A percentile compares a stretch with the other conserved stretches of the same genome.
phyloP scores from a whole-genome alignment of 257 asterid species.

The Fraxinus cuspidata region DNA sequence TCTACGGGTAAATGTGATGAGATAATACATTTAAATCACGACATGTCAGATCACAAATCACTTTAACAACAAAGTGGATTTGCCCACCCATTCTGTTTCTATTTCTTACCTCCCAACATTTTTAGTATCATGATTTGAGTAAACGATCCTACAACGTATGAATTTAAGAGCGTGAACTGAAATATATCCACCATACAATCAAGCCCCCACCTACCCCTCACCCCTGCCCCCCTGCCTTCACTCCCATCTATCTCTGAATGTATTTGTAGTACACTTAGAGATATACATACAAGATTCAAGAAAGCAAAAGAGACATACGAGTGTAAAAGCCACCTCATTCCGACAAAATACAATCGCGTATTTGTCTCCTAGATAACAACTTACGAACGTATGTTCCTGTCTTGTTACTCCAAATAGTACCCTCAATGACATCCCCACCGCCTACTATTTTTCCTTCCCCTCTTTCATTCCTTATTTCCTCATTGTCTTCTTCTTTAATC shows the following conservation, averaged over 20 bases:
- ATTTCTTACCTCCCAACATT: no score
- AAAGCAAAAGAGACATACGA: slow-evolving; percentile 17
- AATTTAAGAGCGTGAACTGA: no score
- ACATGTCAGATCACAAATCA: no score
- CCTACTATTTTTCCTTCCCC: slow-evolving; percentile 23
- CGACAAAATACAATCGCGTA: slow-evolving; percentile 16
- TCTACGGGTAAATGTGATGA: no score
- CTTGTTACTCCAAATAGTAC: slow-evolving; percentile 30
- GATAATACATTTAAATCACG: no score
- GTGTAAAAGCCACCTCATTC: slow-evolving; percentile 28
- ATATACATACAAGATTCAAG: slow-evolving; percentile 20
- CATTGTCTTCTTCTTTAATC: slow-evolving; percentile 22
- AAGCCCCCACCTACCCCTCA: neutral
- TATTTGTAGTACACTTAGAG: neutral
- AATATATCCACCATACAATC: neutral
- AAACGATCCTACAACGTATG: no score
- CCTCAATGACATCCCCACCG: slow-evolving; percentile 19
- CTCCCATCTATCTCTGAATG: neutral
- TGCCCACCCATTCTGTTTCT: no score
- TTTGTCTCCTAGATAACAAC: slow-evolving; percentile 11
- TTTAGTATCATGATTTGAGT: no score
- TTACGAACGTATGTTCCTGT: slow-evolving; percentile 31
- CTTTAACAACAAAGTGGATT: no score
- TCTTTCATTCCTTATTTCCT: neutral
- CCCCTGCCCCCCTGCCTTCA: neutral